Conservation (phyloP, 2,329 filamentous ascomycete species). For the Aspergillus spinulosporus region DNA sequence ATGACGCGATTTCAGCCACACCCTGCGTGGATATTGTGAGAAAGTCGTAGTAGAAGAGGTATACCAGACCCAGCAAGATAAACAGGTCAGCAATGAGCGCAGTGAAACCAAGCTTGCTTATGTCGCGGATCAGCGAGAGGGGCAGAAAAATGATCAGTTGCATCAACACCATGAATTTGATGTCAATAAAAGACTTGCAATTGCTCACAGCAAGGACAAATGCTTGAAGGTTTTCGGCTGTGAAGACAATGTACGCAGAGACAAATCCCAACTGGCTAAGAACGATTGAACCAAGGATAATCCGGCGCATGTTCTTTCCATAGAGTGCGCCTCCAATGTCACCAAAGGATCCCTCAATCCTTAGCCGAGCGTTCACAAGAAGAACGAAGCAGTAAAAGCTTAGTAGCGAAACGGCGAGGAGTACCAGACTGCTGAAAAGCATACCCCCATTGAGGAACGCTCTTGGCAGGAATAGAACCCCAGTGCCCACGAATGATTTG, state of each 20-base stretch:
- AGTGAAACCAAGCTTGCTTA: slow-evolving; percentile 94
- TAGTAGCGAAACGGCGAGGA: slow-evolving; percentile 79
- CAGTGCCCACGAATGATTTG: slow-evolving; percentile 97
- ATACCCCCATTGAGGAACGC: slow-evolving; percentile 96
- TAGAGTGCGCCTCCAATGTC: slow-evolving; percentile 93
- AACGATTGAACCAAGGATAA: slow-evolving; percentile 90
- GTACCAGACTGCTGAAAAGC: slow-evolving; percentile 89
- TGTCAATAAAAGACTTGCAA: slow-evolving; percentile 80
- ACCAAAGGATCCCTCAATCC: slow-evolving; percentile 91
- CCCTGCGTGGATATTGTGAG: slow-evolving; percentile 73
- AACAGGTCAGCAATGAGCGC: slow-evolving; percentile 92
- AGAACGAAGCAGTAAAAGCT: slow-evolving; percentile 98
- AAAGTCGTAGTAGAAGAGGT: slow-evolving; percentile 94
- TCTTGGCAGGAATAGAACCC: slow-evolving; percentile 86
- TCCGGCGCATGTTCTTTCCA: slow-evolving; percentile 80
- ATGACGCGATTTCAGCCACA: slow-evolving; percentile 82
- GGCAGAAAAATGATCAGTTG: slow-evolving; percentile 95
- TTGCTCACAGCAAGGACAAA: slow-evolving; percentile 90
- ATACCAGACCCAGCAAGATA: slow-evolving; percentile 86
- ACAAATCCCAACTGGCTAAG: slow-evolving; percentile 95
- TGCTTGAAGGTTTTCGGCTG: slow-evolving; percentile 90
- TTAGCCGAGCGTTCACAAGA: slow-evolving; percentile 80
- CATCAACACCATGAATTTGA: slow-evolving; percentile 87
- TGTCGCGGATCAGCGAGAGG: slow-evolving; percentile 89
- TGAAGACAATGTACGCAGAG: slow-evolving; percentile 94